Base-by-base conservation (phyloP, 2,329 filamentous ascomycete genomes). In the Setomelanomma holmii region DNA sequence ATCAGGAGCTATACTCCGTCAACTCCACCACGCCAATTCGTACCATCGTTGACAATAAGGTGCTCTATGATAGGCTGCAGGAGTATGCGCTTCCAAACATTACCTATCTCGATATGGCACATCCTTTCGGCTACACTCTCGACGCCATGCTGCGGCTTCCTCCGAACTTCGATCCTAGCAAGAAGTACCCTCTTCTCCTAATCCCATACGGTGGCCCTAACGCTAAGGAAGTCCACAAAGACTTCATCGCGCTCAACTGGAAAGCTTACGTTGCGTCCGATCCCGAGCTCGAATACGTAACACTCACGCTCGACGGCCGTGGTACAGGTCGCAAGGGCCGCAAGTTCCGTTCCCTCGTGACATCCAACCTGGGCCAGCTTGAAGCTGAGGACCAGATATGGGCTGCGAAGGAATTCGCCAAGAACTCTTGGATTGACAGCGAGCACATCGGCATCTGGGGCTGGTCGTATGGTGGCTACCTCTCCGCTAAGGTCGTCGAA, bases 361-460 rank as follows among this genome's bases (percentile, higher is more conserved):
- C 84, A 0, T 78, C 78, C 2, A 84, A 84, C 20, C 81, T 90
- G 0, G 87, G 87, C 12, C 79, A 81, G 24, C 78, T 88, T 2
- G 87, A 90, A 65, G 81, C 87, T 0, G 70, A 82, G 17, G 87
- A 90, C 66, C 87, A 90, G 67, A 82, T 89, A 60, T 89, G 84
- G 81, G 87, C 86, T 0, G 87, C 86, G 0, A 76, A 81, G 52
- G 72, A 85, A 64, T 77, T 88, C 3, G 76, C 79, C 0, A 75
- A 78, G 50, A 76, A 82, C 52, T 49, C 73, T 0, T 89, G 80
- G 67, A 79, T 89, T 51, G 83, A 89, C 63, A 69, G 75, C 1
- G 69, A 81, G 10, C 82, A 86, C 62, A 79, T 89, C 12, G 86
- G 82, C 35, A 89, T 89, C 65, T 89, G 84, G 77, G 87, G 87